Base-by-base conservation (phyloP, 495 filamentous ascomycete species). In the Talaromyces proteolyticus region DNA sequence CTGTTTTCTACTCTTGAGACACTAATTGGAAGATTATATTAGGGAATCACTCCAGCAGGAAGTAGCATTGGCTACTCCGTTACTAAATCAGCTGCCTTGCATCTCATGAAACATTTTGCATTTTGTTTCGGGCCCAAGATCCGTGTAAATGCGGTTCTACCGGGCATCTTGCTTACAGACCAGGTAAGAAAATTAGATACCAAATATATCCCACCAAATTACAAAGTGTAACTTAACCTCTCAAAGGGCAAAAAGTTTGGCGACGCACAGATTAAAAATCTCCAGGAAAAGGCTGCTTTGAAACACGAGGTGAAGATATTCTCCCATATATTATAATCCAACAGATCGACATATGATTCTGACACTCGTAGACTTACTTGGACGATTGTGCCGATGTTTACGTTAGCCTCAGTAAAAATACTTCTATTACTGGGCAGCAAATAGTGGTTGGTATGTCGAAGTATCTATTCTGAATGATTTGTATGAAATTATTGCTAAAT, bases 31-130 rank as follows among this genome's bases (percentile, higher is more conserved):
- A 6, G 5, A 29, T 29, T 29, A 34, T 19, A 5, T 5, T 6
- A 44, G 42, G 70, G 65, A 18, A 52, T 63, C 34, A 44, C 52
- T 6, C 59, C 61, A 42, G 51, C 48, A 20, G 78, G 78, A 4
- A 73, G 67, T 55, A 69, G 65, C 16, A 75, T 82, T 71, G 66
- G 78, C 6, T 81, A 82, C 52, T 64, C 66, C 16, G 73, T 80
- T 11, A 74, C 73, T 19, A 82, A 82, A 53, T 72, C 77, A 37
- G 77, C 77, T 23, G 62, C 59, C 55, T 49, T 85, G 41, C 81
- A 84, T 50, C 54, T 83, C 39, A 79, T 85, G 70, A 76, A 77
- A 47, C 78, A 78, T 52, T 61, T 83, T 14, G 81, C 79, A 0
- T 61, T 54, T 25, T 78, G 66, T 4, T 74, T 80, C 48, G 80